phyloP scores from a whole-genome alignment of 139 green algal species.

The Closterium sp. region DNA sequence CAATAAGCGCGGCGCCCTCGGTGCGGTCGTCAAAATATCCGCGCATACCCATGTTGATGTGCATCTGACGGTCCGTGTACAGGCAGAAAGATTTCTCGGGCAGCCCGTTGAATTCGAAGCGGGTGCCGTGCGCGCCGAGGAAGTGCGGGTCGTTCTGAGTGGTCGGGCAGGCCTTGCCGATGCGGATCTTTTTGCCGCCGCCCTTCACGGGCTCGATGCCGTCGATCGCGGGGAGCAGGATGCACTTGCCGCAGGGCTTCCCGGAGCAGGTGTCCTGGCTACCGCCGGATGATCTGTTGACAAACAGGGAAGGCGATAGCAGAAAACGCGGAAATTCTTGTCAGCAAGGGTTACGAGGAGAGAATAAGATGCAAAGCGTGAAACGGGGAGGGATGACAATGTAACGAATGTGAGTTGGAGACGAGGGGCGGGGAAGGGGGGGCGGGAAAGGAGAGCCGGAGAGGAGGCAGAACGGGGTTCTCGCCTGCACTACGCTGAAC shows the following conservation, averaged over 20 bases:
- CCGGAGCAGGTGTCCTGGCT: background rate
- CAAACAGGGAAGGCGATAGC: background rate
- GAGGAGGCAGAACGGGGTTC: too few species aligned
- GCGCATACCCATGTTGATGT: constrained; percentile 25
- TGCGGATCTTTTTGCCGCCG: background rate
- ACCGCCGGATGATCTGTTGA: background rate
- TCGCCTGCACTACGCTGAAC: too few species aligned
- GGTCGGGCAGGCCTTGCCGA: background rate
- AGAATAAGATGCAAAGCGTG: too few species aligned
- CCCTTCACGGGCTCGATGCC: background rate
- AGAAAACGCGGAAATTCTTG: too few species aligned
- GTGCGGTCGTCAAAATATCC: background rate
- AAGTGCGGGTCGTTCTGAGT: constrained; percentile 13
- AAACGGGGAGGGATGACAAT: too few species aligned
- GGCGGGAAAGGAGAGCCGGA: too few species aligned
- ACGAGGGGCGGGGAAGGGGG: too few species aligned
- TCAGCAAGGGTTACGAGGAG: too few species aligned
- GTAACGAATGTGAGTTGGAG: too few species aligned
- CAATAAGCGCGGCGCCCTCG: background rate
- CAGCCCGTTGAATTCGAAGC: constrained; percentile 29
- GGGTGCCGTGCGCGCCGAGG: constrained; percentile 8
- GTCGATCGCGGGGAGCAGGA: background rate
- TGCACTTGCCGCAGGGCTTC: constrained; percentile 1
- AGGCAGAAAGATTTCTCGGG: constrained; percentile 28
- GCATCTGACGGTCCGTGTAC: constrained; percentile 13